These are phyloP conservation scores for Trichoderma arundinaceum DNA, from an alignment of 2,329 filamentous ascomycete species.

Conservation along the genomic window DNA sequence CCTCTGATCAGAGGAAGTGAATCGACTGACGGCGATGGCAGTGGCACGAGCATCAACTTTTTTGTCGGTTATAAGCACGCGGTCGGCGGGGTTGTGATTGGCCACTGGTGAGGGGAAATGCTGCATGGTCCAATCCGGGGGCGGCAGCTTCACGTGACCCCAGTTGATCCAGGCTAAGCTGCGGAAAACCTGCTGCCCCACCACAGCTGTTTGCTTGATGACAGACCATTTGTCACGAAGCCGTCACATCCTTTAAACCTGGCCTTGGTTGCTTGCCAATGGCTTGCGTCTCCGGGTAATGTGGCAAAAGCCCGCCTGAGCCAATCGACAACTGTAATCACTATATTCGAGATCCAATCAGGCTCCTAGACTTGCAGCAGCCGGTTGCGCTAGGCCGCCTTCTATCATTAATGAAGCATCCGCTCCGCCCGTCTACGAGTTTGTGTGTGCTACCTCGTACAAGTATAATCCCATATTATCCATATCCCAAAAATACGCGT, in stretches of 20 bases:
- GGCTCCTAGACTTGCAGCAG: not conserved
- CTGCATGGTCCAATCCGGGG: conserved; percentile 32
- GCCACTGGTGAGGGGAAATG: conserved; percentile 41
- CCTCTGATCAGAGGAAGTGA: conserved; percentile 31
- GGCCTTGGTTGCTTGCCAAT: not conserved
- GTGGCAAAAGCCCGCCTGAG: not conserved
- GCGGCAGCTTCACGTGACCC: conserved; percentile 27
- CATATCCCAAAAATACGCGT: not conserved
- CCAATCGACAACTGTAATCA: not conserved
- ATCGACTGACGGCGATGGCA: conserved; percentile 36
- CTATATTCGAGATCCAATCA: conserved; percentile 1
- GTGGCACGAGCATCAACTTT: conserved; percentile 36
- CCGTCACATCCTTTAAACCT: no score
- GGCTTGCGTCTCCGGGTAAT: not conserved
- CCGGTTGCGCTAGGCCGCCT: not conserved
- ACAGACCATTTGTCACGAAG: not conserved
- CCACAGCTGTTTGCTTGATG: not conserved
- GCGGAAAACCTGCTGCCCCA: not conserved
- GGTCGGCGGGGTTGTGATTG: conserved; percentile 41
- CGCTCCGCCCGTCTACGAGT: not conserved
- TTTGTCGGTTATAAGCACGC: conserved; percentile 24
- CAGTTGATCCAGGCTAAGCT: not conserved
- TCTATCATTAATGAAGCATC: not conserved
- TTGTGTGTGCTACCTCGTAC: conserved; percentile 11
- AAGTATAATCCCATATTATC: not conserved